A percentile compares a stretch with the other conserved stretches of the same genome.
Conservation (phyloP, 129 eudicot species). For the Lactuca saligna region DNA sequence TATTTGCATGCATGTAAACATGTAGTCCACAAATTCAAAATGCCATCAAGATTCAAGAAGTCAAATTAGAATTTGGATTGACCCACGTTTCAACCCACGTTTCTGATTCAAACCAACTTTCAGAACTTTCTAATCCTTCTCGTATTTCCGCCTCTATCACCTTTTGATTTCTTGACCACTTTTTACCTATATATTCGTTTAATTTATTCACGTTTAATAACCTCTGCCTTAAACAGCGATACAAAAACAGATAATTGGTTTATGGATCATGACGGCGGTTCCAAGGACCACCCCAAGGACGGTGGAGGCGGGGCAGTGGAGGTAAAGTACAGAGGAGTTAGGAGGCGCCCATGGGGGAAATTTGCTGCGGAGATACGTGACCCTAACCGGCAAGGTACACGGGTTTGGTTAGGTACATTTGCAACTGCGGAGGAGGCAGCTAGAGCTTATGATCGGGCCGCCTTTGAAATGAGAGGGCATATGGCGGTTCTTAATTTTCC, state of each 20-base stretch:
- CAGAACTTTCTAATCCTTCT: constrained; percentile 26
- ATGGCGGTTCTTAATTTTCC: constrained; percentile 56
- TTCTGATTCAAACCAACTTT: not conserved
- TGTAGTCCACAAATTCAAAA: constrained; percentile 22
- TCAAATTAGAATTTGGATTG: constrained; percentile 23
- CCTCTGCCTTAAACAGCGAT: not conserved
- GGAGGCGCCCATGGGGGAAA: constrained; percentile 51
- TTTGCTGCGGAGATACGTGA: constrained; percentile 53
- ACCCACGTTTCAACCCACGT: constrained; percentile 23
- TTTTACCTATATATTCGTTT: constrained; percentile 9
- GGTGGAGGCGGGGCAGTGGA: constrained; percentile 4
- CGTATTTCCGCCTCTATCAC: constrained; percentile 27
- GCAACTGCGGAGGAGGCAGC: constrained; percentile 56
- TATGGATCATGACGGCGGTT: constrained; percentile 15
- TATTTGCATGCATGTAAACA: not conserved
- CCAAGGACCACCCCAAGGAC: constrained; percentile 13
- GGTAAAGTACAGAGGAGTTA: constrained; percentile 43
- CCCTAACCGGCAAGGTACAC: constrained; percentile 23
- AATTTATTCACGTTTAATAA: not conserved
- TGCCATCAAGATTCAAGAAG: constrained; percentile 30
- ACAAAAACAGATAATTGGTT: not conserved
- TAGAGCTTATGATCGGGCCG: constrained; percentile 50
- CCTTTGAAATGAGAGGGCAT: constrained; percentile 44
- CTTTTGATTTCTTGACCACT: constrained; percentile 32
- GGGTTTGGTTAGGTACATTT: constrained; percentile 56